Evolutionary conservation across 495 filamentous ascomycete genomes (phyloP).

Genomic region (Penicillium nucicola): DNA sequence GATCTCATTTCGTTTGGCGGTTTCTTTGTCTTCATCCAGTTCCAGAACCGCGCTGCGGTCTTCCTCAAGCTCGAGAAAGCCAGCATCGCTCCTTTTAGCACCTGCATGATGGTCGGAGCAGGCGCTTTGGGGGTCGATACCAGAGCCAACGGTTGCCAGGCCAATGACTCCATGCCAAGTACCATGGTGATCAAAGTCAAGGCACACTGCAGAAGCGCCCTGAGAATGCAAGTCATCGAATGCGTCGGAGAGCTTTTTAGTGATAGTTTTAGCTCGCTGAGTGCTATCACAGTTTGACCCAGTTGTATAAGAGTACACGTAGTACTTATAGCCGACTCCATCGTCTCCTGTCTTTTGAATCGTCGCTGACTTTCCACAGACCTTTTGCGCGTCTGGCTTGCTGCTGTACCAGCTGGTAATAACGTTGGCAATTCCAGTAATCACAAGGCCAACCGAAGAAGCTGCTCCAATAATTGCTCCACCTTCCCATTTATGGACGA

Average conservation of each 20-base stretch:
- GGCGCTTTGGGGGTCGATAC: background rate
- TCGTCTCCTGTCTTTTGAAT: no score
- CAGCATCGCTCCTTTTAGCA: background rate
- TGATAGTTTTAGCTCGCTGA: background rate
- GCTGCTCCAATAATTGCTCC: no score
- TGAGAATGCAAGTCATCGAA: background rate
- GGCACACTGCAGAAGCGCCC: background rate
- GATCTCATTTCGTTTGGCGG: background rate
- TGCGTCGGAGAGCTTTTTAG: background rate
- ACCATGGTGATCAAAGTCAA: background rate
- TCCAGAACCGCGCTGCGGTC: no score
- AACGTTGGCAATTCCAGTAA: no score
- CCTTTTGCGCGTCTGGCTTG: background rate
- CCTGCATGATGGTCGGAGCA: background rate
- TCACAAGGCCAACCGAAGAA: no score
- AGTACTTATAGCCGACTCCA: background rate
- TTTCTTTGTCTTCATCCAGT: no score
- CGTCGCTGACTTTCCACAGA: background rate
- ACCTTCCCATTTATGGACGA: background rate
- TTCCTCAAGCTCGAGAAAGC: background rate
- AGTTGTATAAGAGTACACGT: background rate
- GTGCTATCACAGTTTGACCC: background rate
- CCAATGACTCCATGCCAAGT: background rate
- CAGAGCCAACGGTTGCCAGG: background rate
- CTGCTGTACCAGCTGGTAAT: background rate